phyloP scores from a whole-genome alignment of 441 rosid species.

The Euphorbia schlechtendalii region DNA sequence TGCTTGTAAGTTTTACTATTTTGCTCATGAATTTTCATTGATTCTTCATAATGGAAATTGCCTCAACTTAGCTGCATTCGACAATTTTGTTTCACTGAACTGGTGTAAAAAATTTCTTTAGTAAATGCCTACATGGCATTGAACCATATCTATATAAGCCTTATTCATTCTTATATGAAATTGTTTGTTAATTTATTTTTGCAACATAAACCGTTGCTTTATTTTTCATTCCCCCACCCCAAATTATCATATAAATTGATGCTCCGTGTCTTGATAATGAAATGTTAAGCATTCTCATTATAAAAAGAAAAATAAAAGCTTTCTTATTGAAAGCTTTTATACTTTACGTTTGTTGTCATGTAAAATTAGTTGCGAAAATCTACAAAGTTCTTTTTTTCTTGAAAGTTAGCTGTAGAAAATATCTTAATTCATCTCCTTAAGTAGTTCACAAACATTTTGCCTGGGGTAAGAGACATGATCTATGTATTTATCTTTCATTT shows the following conservation, averaged over 20 bases:
- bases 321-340: not conserved
- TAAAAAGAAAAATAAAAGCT: not conserved
- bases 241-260: too few relatives aligned
- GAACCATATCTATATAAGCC: not conserved
- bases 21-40: slow-evolving; percentile 1
- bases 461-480: not conserved
- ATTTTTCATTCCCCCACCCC: too few relatives aligned
- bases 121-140: not conserved
- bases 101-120: not conserved
- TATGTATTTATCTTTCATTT: not conserved
- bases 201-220: too few relatives aligned
- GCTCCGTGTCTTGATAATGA: not conserved
- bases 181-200: too few relatives aligned
- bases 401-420: not conserved
- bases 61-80: not conserved
- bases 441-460: too few relatives aligned
- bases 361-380: too few relatives aligned
- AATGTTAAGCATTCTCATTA: not conserved
- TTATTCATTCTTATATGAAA: not conserved
- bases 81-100: not conserved
- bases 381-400: not conserved
- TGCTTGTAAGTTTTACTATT: slow-evolving; percentile 56
- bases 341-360: not conserved
- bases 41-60: slow-evolving; percentile 4
- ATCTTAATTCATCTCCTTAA: not conserved